Conservation (phyloP, 306 rosid genomes). For the Elaeagnus macrophylla region DNA sequence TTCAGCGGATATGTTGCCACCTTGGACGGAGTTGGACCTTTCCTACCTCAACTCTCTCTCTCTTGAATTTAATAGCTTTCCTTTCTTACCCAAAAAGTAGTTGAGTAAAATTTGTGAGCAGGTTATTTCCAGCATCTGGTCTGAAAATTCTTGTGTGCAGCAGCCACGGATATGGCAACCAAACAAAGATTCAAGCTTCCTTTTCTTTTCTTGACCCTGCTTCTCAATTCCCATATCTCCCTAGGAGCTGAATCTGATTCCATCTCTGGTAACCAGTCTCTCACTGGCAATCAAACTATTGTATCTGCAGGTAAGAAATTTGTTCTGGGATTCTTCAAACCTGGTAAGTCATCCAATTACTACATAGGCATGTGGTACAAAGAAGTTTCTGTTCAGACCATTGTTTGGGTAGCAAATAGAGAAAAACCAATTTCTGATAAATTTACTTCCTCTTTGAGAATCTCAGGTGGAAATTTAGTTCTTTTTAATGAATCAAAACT, state of each 20-base stretch:
- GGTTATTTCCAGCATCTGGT: too few species aligned
- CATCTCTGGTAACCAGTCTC: slow-evolving; percentile 33
- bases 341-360: slow-evolving; percentile 45
- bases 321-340: slow-evolving; percentile 46
- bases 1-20: too few species aligned
- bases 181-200: slow-evolving; percentile 13
- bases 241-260: slow-evolving; percentile 30
- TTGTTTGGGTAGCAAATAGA: slow-evolving; percentile 58
- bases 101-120: too few species aligned
- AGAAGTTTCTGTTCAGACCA: not conserved
- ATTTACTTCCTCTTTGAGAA: slow-evolving; percentile 24
- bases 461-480: slow-evolving; percentile 33
- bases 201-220: slow-evolving; percentile 19
- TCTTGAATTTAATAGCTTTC: too few species aligned
- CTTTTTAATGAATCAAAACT: slow-evolving; percentile 26
- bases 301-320: slow-evolving; percentile 29
- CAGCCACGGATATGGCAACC: slow-evolving; percentile 19
- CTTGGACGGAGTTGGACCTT: too few species aligned
- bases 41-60: too few species aligned
- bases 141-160: too few species aligned
- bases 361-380: slow-evolving; percentile 54
- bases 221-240: slow-evolving; percentile 10
- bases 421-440: slow-evolving; percentile 38
- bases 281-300: slow-evolving; percentile 49
- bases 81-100: too few species aligned